These are phyloP conservation scores for Boletellus deceptivus DNA, from an alignment of 1,284 basidiomycete genomes.

Conservation along the genomic window DNA sequence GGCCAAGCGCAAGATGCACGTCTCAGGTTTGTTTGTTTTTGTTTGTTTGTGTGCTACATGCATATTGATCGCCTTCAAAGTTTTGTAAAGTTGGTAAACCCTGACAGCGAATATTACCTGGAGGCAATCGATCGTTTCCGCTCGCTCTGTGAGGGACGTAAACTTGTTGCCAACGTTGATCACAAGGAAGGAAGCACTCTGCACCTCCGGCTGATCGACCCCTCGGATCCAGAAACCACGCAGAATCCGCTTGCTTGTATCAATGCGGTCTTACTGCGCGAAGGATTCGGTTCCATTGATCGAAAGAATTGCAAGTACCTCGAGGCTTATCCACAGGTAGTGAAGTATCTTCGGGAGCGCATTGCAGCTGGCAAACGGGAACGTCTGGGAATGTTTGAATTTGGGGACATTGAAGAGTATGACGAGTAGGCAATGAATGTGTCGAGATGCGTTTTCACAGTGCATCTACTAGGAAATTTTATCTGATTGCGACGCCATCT, in stretches of 20 bases:
- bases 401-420: slow-evolving; percentile 80
- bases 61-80: slow-evolving; percentile 39
- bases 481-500: slow-evolving; percentile 16
- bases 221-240: slow-evolving; percentile 64
- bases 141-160: slow-evolving; percentile 80
- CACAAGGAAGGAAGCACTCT: slow-evolving; percentile 73
- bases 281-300: slow-evolving; percentile 79
- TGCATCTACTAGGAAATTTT: slow-evolving; percentile 12
- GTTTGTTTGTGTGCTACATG: not conserved
- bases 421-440: slow-evolving; percentile 30
- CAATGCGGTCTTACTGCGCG: slow-evolving; percentile 80
- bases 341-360: slow-evolving; percentile 65
- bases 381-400: slow-evolving; percentile 85
- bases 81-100: slow-evolving; percentile 79
- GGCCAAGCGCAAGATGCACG: slow-evolving; percentile 84
- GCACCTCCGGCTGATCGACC: slow-evolving; percentile 88
- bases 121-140: slow-evolving; percentile 88
- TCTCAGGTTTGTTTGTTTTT: slow-evolving; percentile 54
- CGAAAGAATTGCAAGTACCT: slow-evolving; percentile 77
- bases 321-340: slow-evolving; percentile 64
- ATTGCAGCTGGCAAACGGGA: slow-evolving; percentile 69
- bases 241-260: slow-evolving; percentile 74
- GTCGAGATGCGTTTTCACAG: slow-evolving; percentile 15
- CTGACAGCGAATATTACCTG: slow-evolving; percentile 79
- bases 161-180: slow-evolving; percentile 89